A percentile compares a stretch with the other conserved stretches of the same genome.
These are phyloP conservation scores for Globisporangium apiculatum DNA, from an alignment of 352 stramenopile species.

Conservation along the genomic window DNA sequence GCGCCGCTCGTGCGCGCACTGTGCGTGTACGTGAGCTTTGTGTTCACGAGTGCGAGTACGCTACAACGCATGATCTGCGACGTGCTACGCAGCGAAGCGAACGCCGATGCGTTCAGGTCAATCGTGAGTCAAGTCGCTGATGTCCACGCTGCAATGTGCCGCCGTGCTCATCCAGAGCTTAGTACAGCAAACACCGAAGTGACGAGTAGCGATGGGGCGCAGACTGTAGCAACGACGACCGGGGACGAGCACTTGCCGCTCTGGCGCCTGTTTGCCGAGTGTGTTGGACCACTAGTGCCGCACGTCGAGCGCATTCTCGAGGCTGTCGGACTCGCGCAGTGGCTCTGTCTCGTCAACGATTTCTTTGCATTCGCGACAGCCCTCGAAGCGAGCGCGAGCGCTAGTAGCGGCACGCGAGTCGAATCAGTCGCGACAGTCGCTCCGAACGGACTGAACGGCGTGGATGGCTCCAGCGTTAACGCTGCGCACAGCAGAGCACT, in stretches of 20 bases:
- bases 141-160: slow-evolving; percentile 20
- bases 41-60: slow-evolving; percentile 17
- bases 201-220: background rate
- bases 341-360: slow-evolving; percentile 14
- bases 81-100: slow-evolving; percentile 33
- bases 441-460: too few species aligned
- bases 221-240: background rate
- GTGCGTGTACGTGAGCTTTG: slow-evolving; percentile 47
- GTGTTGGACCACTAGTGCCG: background rate
- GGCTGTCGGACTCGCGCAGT: slow-evolving; percentile 1
- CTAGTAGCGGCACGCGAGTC: background rate
- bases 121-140: slow-evolving; percentile 10
- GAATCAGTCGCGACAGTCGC: too few species aligned
- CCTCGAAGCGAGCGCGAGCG: background rate
- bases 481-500: background rate
- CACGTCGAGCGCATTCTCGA: slow-evolving; percentile 6
- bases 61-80: slow-evolving; percentile 34
- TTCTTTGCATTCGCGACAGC: slow-evolving; percentile 4
- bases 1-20: slow-evolving; percentile 28
- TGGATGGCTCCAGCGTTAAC: background rate
- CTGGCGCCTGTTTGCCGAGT: slow-evolving; percentile 22
- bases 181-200: too few species aligned
- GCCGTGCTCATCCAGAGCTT: background rate
- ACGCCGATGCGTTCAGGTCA: slow-evolving; percentile 14
- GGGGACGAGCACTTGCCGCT: slow-evolving; percentile 17